These are phyloP conservation scores for Pholiota microspora DNA, from an alignment of 768 basidiomycete species.

Conservation along the genomic window DNA sequence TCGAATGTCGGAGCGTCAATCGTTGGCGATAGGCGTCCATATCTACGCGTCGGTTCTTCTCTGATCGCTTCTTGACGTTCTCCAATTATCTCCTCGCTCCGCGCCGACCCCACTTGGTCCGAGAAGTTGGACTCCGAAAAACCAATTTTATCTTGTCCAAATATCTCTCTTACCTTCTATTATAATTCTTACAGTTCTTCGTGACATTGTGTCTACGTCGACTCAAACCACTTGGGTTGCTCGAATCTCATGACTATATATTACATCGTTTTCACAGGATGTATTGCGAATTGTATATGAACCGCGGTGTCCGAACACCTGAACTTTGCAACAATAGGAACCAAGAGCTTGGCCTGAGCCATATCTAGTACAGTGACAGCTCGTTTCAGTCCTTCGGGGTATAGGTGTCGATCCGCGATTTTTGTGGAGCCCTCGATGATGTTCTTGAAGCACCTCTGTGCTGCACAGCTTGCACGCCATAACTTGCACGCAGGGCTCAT, in stretches of 20 bases:
- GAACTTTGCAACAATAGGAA: background rate
- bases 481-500: constrained; percentile 5
- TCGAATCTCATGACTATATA: background rate
- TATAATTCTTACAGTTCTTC: background rate
- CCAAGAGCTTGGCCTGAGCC: background rate
- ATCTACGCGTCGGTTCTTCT: constrained; percentile 11
- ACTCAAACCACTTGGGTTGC: background rate
- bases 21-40: constrained; percentile 12
- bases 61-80: constrained; percentile 2
- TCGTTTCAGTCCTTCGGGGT: background rate
- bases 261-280: background rate
- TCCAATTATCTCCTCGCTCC: constrained; percentile 20
- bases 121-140: background rate
- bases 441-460: no score
- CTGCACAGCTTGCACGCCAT: constrained; percentile 1
- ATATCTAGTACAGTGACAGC: background rate
- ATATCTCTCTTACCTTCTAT: background rate
- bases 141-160: constrained; percentile 6
- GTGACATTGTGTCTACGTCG: background rate
- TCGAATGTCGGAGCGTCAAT: constrained; percentile 17
- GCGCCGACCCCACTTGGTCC: constrained; percentile 14
- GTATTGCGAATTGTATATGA: background rate
- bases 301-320: background rate
- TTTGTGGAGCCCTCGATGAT: background rate
- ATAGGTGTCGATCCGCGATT: constrained; percentile 1